Evolutionary conservation across 345 rosid species (phyloP).

Genomic region (Eucalyptus virginea): DNA sequence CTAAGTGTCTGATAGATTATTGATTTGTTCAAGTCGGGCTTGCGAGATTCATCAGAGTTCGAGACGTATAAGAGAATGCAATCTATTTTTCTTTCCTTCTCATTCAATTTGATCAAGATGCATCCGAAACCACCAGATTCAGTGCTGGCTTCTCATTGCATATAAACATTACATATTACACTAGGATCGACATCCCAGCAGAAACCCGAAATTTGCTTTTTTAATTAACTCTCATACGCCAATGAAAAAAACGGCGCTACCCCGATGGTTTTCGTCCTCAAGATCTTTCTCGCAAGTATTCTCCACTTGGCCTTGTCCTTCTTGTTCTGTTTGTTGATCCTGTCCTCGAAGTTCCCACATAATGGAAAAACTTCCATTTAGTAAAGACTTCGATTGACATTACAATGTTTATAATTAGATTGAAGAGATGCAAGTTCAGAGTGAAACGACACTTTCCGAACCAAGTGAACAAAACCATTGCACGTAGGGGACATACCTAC

Average conservation of each 20-base stretch:
- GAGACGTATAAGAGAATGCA: background rate
- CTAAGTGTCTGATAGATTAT: background rate
- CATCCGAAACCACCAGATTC: background rate
- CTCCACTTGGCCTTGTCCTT: constrained; percentile 68
- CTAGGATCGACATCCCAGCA: background rate
- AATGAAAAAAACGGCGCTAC: constrained; percentile 38
- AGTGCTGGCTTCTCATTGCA: background rate
- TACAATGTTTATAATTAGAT: background rate
- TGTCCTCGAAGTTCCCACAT: constrained; percentile 74
- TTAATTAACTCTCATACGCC: background rate
- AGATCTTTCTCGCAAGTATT: constrained; percentile 55
- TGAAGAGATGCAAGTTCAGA: background rate
- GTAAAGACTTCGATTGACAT: background rate
- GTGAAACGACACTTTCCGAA: background rate
- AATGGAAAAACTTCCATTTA: constrained; percentile 18
- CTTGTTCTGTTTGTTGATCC: constrained; percentile 52
- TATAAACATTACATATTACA: background rate
- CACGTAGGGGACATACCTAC: constrained; percentile 25
- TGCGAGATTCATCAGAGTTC: background rate
- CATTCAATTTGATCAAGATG: background rate
- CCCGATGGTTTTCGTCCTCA: constrained; percentile 40
- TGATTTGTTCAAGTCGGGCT: background rate
- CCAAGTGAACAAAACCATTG: background rate
- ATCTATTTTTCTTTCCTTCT: background rate
- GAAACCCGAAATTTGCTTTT: fast-evolving